These are phyloP conservation scores for Xanthoparmelia taractica DNA, from an alignment of 495 filamentous ascomycete species.

Conservation along the genomic window DNA sequence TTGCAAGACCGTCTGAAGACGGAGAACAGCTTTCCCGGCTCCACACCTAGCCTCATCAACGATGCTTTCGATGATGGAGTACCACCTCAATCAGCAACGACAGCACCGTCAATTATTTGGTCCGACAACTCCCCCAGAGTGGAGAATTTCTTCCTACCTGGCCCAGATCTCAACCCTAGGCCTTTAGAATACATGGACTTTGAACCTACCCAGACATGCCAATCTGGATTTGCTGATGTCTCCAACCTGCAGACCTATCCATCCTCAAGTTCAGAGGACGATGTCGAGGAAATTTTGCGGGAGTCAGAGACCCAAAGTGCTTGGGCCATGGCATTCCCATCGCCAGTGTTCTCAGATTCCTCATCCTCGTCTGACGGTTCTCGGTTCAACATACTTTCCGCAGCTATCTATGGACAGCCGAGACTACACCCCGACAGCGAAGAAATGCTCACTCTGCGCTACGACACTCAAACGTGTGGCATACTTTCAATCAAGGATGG, in stretches of 20 bases:
- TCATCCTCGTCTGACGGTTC: conserved; percentile 26
- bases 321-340: conserved; percentile 34
- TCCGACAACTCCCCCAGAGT: conserved; percentile 38
- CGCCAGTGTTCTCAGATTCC: conserved; percentile 24
- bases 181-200: conserved; percentile 31
- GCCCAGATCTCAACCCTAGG: conserved; percentile 36
- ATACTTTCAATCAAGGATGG: conserved; percentile 73
- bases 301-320: conserved; percentile 35
- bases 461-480: conserved; percentile 64
- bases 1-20: not conserved
- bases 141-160: conserved; percentile 38
- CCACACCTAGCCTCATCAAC: conserved; percentile 25
- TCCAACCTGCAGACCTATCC: not conserved
- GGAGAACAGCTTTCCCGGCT: conserved; percentile 16
- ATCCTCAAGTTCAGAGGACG: conserved; percentile 40
- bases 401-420: conserved; percentile 39
- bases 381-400: conserved; percentile 6
- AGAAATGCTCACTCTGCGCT: conserved; percentile 61
- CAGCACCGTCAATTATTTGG: conserved; percentile 30
- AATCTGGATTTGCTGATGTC: not conserved
- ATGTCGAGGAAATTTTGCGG: conserved; percentile 55
- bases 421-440: conserved; percentile 42
- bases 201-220: conserved; percentile 21
- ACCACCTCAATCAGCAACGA: conserved; percentile 25
- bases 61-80: conserved; percentile 32